Base-by-base conservation (phyloP, 345 rosid species). In the Hibiscus mutabilis region DNA sequence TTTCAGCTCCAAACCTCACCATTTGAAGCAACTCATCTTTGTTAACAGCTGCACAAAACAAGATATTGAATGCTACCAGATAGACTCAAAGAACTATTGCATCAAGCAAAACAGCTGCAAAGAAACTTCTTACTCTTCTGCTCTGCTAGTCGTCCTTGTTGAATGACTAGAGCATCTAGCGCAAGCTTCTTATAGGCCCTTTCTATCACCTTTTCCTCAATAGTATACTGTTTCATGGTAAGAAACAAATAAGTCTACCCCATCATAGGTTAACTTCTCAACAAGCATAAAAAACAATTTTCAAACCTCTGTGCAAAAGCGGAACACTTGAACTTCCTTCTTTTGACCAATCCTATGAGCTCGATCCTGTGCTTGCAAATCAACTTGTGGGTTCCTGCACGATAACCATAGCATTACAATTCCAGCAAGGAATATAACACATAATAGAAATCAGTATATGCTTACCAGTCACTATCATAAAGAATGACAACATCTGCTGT, bases 1-100 rank as follows among this genome's bases (percentile, higher is more conserved):
- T 89, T 79, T 95, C 99, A 77, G 97, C 99, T 73, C 98, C 99
- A 83, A 87, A 95, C 78, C 99, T 87, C 81, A 95, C 99, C 99
- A 95, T 94, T 77, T 94, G 98, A 79, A 95, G 99, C 79, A 92
- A 86, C 82, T 95, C 99, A 88, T 95, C 98, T 84, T 92, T 92
- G 79, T 95, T 95, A 61, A 95, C 97, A 84, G 99, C 98, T 91
- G 88, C 72, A 79, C 33, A 29, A 58, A 62, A 72, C 10, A 37
- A 73, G 16, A 37, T 3, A 68, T 66, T 25, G 60, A 63, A 63
- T 19, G 67, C 25, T 29, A 24, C 25, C 57, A 12, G 18, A 21
- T 9, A 52, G 42, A 66, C n/a, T 9, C 12, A 33, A 49, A 25
- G 53, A 25, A 66, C 8, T 49, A 59, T 27, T 46, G 49, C 19